Percentiles rank a stretch among this genome's conserved stretches.
Conservation (phyloP, 768 basidiomycete genomes). For the Gymnopilus junonius region DNA sequence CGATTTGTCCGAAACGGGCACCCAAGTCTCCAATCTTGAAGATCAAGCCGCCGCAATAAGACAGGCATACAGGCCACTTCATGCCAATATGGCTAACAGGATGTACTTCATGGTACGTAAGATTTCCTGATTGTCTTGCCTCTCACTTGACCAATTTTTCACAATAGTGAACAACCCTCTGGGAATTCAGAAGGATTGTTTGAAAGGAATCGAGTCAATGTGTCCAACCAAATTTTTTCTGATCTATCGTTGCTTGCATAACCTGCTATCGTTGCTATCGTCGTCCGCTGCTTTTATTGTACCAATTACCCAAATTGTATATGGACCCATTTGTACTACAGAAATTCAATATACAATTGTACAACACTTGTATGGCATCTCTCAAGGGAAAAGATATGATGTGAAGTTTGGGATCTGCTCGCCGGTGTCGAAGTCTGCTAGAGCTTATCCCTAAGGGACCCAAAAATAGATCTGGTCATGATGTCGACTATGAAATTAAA, state of each 20-base stretch:
- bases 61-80: conserved; percentile 7
- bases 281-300: not conserved
- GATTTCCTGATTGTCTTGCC: not conserved
- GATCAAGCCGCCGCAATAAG: conserved; percentile 8
- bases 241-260: not conserved
- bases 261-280: not conserved
- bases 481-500: no score
- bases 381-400: no score
- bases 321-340: not conserved
- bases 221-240: not conserved
- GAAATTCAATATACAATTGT: not conserved
- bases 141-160: not conserved
- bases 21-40: not conserved
- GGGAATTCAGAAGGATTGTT: no score
- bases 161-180: not conserved
- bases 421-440: no score
- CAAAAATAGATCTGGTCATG: no score
- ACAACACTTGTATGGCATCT: no score
- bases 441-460: no score
- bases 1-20: conserved; percentile 4
- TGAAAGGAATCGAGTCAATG: no score
- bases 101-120: conserved; percentile 5
- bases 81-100: not conserved
- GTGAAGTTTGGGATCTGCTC: no score
- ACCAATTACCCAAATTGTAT: not conserved